phyloP scores from a whole-genome alignment of 257 asterid species.

The Thymus mandschuricus region DNA sequence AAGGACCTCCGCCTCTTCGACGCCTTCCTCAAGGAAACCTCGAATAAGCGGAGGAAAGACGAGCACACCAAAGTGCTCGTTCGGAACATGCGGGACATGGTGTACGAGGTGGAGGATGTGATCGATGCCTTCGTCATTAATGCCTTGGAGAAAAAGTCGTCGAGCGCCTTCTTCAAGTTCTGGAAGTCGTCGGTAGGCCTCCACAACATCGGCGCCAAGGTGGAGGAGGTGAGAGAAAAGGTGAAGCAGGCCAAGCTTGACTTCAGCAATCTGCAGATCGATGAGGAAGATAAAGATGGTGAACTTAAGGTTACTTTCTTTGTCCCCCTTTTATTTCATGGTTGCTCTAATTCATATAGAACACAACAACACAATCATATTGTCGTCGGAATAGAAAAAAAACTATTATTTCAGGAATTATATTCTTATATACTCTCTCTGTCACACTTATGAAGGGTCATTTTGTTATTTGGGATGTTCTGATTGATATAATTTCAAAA shows the following conservation, averaged over 20 bases:
- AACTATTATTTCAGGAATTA: no score
- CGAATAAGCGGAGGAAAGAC: constrained; percentile 16
- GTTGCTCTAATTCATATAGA: no score
- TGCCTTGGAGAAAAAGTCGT: not conserved
- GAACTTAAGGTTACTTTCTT: not conserved
- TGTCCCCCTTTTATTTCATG: no score
- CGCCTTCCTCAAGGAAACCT: constrained; percentile 32
- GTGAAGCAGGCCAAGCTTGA: not conserved
- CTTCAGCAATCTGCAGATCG: not conserved
- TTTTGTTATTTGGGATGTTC: no score
- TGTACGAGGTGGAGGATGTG: constrained; percentile 8
- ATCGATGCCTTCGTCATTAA: constrained; percentile 10
- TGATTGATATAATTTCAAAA: no score
- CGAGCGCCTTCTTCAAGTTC: not conserved
- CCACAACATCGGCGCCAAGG: not conserved
- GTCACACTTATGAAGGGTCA: no score
- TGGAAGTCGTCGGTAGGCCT: not conserved
- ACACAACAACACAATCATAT: no score
- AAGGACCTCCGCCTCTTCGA: constrained; percentile 30
- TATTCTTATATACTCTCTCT: no score
- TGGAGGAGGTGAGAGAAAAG: not conserved
- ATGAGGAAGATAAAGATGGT: not conserved
- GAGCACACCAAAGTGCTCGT: constrained; percentile 10
- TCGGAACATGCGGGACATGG: not conserved
- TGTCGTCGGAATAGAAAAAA: no score